These are phyloP conservation scores for Candida glucosophila DNA, from an alignment of 1,139 yeast genomes.

Conservation along the genomic window DNA sequence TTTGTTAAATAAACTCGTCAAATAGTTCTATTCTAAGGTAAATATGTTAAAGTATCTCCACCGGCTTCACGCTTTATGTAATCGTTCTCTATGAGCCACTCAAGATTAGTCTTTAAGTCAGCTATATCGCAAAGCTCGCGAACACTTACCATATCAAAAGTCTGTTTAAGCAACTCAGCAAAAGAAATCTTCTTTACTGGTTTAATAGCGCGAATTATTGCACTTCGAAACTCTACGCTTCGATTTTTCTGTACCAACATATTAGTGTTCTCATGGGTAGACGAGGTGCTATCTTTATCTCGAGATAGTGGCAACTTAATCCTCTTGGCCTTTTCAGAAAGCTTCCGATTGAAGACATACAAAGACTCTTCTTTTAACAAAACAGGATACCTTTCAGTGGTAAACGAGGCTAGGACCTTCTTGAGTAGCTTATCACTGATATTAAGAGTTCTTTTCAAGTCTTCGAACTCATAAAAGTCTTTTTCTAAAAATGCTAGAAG, in stretches of 20 bases:
- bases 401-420: constrained; percentile 21
- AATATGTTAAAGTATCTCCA: constrained; percentile 17
- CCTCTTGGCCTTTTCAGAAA: constrained; percentile 20
- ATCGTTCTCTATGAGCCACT: constrained; percentile 24
- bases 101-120: constrained; percentile 26
- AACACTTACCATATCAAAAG: constrained; percentile 13
- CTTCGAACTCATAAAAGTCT: constrained; percentile 10
- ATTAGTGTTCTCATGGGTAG: constrained; percentile 3
- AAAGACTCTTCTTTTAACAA: constrained; percentile 9
- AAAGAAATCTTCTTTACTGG: constrained; percentile 11
- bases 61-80: constrained; percentile 19
- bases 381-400: constrained; percentile 21
- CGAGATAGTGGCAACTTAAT: constrained; percentile 26
- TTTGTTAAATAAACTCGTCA: not conserved
- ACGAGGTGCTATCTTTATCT: constrained; percentile 12
- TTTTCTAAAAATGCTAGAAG: constrained; percentile 20
- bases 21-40: constrained; percentile 15
- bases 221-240: constrained; percentile 20
- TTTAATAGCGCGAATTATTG: constrained; percentile 27
- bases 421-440: constrained; percentile 18
- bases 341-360: constrained; percentile 16
- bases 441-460: constrained; percentile 15
- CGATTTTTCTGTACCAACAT: constrained; percentile 13
- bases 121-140: constrained; percentile 20
- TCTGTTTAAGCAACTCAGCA: constrained; percentile 18